A percentile compares a stretch with the other conserved stretches of the same genome.
Conservation (phyloP, 345 rosid genomes). For the Eucalyptus dawsonii region DNA sequence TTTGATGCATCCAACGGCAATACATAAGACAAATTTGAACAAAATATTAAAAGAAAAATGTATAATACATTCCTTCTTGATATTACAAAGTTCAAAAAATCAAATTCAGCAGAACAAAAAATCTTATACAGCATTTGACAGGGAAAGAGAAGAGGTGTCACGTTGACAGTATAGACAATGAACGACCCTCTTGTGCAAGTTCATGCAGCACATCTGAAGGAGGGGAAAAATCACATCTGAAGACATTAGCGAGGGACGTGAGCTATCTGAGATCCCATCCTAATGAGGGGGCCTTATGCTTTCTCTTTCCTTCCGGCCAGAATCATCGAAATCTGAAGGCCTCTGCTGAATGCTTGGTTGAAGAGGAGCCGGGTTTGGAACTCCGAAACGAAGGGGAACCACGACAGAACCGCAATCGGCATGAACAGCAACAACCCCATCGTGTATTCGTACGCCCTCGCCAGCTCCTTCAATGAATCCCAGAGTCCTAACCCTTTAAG, state of each 20-base stretch:
- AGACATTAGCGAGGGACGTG: background rate
- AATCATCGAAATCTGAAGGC: too few relatives aligned
- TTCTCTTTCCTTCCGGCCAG: too few relatives aligned
- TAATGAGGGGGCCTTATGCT: too few relatives aligned
- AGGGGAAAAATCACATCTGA: background rate
- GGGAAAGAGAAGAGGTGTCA: background rate
- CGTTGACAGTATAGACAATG: background rate
- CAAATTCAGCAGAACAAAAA: background rate
- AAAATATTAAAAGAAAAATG: too few relatives aligned
- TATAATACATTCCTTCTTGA: background rate
- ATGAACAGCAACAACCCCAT: constrained; percentile 72
- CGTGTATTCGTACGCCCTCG: constrained; percentile 70
- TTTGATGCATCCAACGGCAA: too few relatives aligned
- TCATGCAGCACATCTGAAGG: background rate
- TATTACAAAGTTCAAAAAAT: background rate
- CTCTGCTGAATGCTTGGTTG: constrained; percentile 20
- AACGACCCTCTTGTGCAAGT: background rate
- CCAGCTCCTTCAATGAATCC: constrained; percentile 86
- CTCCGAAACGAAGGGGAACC: constrained; percentile 95
- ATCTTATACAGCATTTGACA: background rate
- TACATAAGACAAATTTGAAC: too few relatives aligned
- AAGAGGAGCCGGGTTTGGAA: constrained; percentile 86
- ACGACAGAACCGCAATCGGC: constrained; percentile 69
- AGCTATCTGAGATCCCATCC: too few relatives aligned
- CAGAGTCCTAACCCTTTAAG: constrained; percentile 45